Base-by-base conservation (phyloP, 257 asterid genomes). In the Leonotis leonurus region DNA sequence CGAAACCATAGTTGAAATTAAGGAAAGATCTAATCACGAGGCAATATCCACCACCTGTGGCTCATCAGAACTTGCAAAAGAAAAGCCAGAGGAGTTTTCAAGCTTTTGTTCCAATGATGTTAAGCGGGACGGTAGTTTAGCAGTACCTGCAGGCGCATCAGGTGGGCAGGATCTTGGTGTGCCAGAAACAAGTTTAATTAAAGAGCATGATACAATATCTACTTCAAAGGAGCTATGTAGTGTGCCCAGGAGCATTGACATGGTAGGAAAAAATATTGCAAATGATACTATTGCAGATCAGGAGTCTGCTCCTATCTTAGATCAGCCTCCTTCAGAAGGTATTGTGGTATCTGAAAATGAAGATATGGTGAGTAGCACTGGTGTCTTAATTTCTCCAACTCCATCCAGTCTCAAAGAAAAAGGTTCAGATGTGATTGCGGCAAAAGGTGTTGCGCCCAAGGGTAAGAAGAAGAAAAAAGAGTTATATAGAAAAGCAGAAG, bases 401-500 rank as follows among this genome's bases (percentile, higher is more conserved):
- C 65, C 76, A 39, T 59, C 75, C 20, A 51, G 50, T 45, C 25
- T 49, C 50, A 76, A 80, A 62, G 95, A 82, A 58, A 82, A 79
- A 73, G 40, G 68, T 35, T 21, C 58, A 9, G 94, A 86, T 77
- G 49, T 74, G 43, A 65, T 66, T 71, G 81, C 57, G 41, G 67
- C 72, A 29, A 86, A 79, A 74, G 64, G 30, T 69, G 63, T 67
- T 41, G 78, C 20, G 18, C 72, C 83, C 60, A 76, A 58, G 44
- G 68, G 60, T 13, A 83, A 50, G 67, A 80, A 71, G 80, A 84
- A 78, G 54, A 74, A 17, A 29, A 84, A 78, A 37, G 91, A 84
- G 2, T 29, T 89, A 12, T 64, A 51, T 33, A 79, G 70, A 60
- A 89, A 76, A 63, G 82, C 87, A 41, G 94, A 89, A 70, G 89